phyloP scores from a whole-genome alignment of 257 asterid species.

The Gentiana dahurica region DNA sequence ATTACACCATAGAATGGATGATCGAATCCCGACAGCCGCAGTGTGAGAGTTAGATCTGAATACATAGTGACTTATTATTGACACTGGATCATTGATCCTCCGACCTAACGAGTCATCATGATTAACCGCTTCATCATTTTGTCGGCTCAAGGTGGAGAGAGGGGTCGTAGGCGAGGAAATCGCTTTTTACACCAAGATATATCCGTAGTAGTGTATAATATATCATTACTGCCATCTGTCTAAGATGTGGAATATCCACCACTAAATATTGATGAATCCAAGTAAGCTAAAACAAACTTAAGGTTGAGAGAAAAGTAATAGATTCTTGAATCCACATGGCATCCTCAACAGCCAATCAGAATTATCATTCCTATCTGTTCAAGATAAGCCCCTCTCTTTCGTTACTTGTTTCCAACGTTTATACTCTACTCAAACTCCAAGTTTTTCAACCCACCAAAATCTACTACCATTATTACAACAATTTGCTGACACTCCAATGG shows the following conservation, averaged over 20 bases:
- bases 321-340: conserved; percentile 82
- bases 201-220: too few species aligned
- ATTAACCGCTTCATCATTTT: background rate
- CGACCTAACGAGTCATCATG: background rate
- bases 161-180: too few species aligned
- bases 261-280: conserved; percentile 36
- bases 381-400: conserved; percentile 50
- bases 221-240: background rate
- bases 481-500: conserved; percentile 33
- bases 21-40: too few species aligned
- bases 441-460: conserved; percentile 14
- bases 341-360: conserved; percentile 62
- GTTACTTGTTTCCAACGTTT: conserved; percentile 12
- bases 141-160: too few species aligned
- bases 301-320: conserved; percentile 24
- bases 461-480: background rate
- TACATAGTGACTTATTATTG: too few species aligned
- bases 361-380: conserved; percentile 44
- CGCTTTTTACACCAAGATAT: too few species aligned
- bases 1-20: too few species aligned
- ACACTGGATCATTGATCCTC: background rate
- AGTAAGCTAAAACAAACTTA: conserved; percentile 25
- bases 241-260: conserved; percentile 18
- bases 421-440: conserved; percentile 5
- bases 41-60: too few species aligned